phyloP scores from a whole-genome alignment of 768 basidiomycete species.

The Boletus tomentosulus region DNA sequence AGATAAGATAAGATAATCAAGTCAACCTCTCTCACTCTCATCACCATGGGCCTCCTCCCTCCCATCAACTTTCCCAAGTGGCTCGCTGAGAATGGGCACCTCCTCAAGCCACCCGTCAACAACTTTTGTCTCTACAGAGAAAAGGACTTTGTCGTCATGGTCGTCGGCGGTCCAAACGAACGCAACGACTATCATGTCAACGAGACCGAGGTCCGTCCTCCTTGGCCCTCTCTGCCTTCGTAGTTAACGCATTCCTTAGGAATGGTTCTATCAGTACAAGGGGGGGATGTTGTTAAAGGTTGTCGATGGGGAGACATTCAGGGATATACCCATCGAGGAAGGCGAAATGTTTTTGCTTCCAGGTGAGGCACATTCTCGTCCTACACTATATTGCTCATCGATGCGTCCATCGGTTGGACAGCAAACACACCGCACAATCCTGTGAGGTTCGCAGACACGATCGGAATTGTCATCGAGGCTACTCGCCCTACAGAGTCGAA shows the following conservation, averaged over 20 bases:
- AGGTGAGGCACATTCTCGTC: conserved; percentile 42
- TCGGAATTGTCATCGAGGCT: conserved; percentile 89
- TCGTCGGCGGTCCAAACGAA: conserved; percentile 92
- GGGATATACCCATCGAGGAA: conserved; percentile 86
- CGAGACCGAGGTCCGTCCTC: conserved; percentile 71
- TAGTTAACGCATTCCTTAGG: conserved; percentile 39
- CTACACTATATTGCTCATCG: neutral
- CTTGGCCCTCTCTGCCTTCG: neutral
- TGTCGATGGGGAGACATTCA: conserved; percentile 74
- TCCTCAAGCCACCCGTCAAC: conserved; percentile 89
- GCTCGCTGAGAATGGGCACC: conserved; percentile 76
- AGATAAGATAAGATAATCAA: conserved; percentile 2
- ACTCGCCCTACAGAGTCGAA: conserved; percentile 68
- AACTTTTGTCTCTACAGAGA: conserved; percentile 84
- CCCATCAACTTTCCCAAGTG: conserved; percentile 90
- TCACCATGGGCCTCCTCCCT: conserved; percentile 64
- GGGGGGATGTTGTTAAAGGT: conserved; percentile 88
- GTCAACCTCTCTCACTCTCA: neutral
- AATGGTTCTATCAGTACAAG: conserved; percentile 98
- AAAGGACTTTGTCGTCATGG: conserved; percentile 92
- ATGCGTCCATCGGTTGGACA: conserved; percentile 33
- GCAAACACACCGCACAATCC: conserved; percentile 97
- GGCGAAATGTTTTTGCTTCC: conserved; percentile 97
- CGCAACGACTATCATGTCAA: conserved; percentile 94
- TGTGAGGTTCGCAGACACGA: conserved; percentile 82